Conservation (phyloP, 768 basidiomycete species). For the Pleurotus tuber-regium region DNA sequence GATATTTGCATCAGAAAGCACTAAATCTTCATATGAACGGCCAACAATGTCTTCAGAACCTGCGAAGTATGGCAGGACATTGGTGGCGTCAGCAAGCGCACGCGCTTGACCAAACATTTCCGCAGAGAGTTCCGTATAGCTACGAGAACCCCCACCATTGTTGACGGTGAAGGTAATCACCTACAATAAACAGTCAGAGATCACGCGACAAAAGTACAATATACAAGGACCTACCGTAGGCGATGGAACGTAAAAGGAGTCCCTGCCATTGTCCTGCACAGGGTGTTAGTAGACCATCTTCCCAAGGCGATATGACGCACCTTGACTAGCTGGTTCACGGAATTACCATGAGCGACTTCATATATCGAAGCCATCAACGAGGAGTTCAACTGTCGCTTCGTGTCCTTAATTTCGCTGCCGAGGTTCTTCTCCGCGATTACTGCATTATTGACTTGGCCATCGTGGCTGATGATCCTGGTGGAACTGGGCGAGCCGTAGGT, state of each 20-base stretch:
- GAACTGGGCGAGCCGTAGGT: conserved; percentile 29
- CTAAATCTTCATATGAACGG: conserved; percentile 30
- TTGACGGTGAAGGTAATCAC: conserved; percentile 35
- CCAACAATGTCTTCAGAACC: conserved; percentile 35
- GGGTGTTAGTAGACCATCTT: background rate
- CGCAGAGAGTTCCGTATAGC: conserved; percentile 36
- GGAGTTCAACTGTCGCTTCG: conserved; percentile 27
- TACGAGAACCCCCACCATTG: no score
- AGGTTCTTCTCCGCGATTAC: conserved; percentile 21
- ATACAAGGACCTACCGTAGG: conserved; percentile 29
- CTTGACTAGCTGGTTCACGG: conserved; percentile 35
- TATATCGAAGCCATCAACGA: conserved; percentile 25
- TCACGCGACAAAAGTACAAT: background rate
- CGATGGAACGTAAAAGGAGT: conserved; percentile 36
- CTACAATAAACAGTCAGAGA: conserved; percentile 17
- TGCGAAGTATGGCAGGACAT: conserved; percentile 39
- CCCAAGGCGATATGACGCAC: conserved; percentile 12
- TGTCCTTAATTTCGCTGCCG: conserved; percentile 18
- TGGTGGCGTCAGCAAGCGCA: conserved; percentile 35
- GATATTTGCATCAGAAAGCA: conserved; percentile 25
- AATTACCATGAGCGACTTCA: conserved; percentile 32
- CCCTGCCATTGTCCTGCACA: conserved; percentile 35
- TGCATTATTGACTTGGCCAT: conserved; percentile 22
- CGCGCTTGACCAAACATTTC: conserved; percentile 29
- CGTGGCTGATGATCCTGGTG: conserved; percentile 28